Percentiles rank a stretch among this genome's conserved stretches.
Conservation (phyloP, 2,329 filamentous ascomycete species). For the Hypocrella siamensis region DNA sequence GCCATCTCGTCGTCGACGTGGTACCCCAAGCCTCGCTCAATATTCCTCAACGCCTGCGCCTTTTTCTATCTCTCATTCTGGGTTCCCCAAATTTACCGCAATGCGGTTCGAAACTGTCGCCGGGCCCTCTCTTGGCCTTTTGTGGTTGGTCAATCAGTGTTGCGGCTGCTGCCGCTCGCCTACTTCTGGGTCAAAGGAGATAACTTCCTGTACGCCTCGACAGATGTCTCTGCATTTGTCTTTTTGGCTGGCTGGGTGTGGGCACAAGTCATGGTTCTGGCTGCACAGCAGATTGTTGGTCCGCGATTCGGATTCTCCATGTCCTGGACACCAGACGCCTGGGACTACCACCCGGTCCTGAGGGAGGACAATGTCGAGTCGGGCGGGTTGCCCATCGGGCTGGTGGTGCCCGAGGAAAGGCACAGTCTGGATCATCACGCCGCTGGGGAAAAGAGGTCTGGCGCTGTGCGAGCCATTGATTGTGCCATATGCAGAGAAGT, state of each 20-base stretch:
- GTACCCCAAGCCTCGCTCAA: constrained; percentile 36
- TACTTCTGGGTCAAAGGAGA: constrained; percentile 70
- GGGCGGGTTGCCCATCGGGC: constrained; percentile 65
- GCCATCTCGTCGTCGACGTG: constrained; percentile 44
- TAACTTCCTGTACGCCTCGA: constrained; percentile 67
- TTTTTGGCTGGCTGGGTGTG: constrained; percentile 61
- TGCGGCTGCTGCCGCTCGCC: constrained; percentile 64
- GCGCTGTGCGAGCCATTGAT: constrained; percentile 45
- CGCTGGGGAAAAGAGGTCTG: constrained; percentile 7
- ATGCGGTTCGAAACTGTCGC: constrained; percentile 78
- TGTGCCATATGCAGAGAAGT: constrained; percentile 91
- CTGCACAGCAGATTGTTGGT: constrained; percentile 69
- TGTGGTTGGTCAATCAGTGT: constrained; percentile 64
- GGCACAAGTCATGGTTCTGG: constrained; percentile 68
- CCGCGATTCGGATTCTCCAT: constrained; percentile 72
- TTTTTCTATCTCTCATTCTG: constrained; percentile 80
- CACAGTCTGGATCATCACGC: constrained; percentile 1
- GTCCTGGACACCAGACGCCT: constrained; percentile 55
- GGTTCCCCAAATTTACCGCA: constrained; percentile 83
- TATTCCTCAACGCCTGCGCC: constrained; percentile 47
- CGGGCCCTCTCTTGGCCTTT: constrained; percentile 87
- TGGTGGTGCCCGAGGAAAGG: constrained; percentile 17
- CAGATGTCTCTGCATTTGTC: constrained; percentile 49
- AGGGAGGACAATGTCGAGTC: constrained; percentile 70
- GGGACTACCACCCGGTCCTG: constrained; percentile 89